A percentile compares a stretch with the other conserved stretches of the same genome.
Evolutionary conservation across 192 early-diverging fungal species (phyloP).

Genomic region (Coemansia sp.): DNA sequence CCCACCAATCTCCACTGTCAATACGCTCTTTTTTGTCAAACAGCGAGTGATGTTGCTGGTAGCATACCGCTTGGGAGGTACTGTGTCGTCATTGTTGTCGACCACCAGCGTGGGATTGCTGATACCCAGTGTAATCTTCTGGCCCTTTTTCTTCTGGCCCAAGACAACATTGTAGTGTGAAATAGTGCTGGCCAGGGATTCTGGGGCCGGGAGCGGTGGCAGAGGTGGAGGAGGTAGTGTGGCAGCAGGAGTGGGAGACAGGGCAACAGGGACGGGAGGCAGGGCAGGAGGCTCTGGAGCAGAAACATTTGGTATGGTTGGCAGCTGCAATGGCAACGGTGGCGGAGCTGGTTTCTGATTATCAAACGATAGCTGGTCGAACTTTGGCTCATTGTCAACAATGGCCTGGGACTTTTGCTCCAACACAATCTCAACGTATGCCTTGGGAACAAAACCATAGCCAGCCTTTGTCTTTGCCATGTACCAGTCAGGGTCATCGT

Average conservation of each 20-base stretch:
- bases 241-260: background rate
- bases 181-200: conserved; percentile 18
- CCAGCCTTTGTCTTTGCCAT: conserved; percentile 68
- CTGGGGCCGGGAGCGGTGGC: conserved; percentile 6
- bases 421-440: conserved; percentile 70
- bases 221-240: conserved; percentile 2
- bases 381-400: background rate
- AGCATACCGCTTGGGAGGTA: conserved; percentile 45
- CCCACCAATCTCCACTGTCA: conserved; percentile 65
- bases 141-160: conserved; percentile 78
- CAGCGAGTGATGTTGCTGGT: conserved; percentile 63
- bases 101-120: conserved; percentile 64
- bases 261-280: background rate
- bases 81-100: conserved; percentile 56
- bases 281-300: background rate
- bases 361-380: background rate
- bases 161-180: conserved; percentile 44
- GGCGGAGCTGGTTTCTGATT: background rate
- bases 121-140: conserved; percentile 65
- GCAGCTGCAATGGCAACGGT: background rate
- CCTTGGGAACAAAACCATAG: conserved; percentile 84
- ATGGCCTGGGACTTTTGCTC: conserved; percentile 3
- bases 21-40: conserved; percentile 62
- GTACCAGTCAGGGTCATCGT: conserved; percentile 92
- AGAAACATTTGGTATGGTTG: background rate